Conservation (phyloP, 1,284 basidiomycete species). For the Malassezia obtusa region DNA sequence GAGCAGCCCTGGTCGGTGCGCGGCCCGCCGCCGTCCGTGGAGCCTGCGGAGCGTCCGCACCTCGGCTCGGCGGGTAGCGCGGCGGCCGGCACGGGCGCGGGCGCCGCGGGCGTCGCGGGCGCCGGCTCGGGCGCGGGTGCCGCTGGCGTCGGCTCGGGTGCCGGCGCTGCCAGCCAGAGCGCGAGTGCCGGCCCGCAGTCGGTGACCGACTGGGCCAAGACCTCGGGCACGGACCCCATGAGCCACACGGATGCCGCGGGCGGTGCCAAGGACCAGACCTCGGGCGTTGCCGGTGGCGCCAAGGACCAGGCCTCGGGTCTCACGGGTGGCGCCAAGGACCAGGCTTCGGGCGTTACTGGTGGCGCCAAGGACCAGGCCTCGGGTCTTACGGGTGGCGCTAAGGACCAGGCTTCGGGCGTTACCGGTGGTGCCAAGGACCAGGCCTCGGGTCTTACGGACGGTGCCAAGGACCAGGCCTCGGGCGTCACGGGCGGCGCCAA, state of each 20-base stretch:
- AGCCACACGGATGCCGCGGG: not conserved
- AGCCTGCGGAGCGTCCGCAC: not conserved
- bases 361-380: not conserved
- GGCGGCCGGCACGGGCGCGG: not conserved
- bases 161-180: not conserved
- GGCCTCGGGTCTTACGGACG: not conserved
- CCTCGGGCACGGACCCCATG: not conserved
- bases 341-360: not conserved
- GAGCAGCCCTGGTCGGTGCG: conserved; percentile 28
- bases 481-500: conserved; percentile 4
- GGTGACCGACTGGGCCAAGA: not conserved
- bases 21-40: conserved; percentile 14
- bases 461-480: not conserved
- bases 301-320: not conserved
- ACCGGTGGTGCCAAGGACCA: not conserved
- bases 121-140: not conserved
- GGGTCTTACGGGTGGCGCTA: not conserved
- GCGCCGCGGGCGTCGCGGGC: not conserved
- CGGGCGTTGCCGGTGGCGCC: not conserved
- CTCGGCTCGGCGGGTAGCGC: not conserved
- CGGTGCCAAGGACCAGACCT: not conserved
- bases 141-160: not conserved
- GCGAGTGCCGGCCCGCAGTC: not conserved
- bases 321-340: not conserved
- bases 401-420: not conserved